A percentile compares a stretch with the other conserved stretches of the same genome.
Evolutionary conservation across 2,329 filamentous ascomycete species (phyloP).

Genomic region (Sclerotinia borealis): DNA sequence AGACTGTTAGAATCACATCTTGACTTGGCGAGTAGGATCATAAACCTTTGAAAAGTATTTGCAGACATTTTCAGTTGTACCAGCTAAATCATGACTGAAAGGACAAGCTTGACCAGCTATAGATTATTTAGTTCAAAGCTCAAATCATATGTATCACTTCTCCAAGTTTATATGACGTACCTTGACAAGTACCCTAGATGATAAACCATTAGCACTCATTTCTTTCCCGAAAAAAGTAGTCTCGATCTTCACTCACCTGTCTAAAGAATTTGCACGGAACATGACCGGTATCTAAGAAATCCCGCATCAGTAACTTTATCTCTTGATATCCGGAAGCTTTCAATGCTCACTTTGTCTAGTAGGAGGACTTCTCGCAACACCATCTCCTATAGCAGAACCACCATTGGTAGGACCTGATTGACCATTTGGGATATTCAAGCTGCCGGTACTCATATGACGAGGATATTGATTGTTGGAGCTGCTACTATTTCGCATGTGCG

Average conservation of each 20-base stretch:
- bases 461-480: conserved; percentile 10
- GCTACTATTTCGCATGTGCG: conserved; percentile 11
- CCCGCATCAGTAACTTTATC: conserved; percentile 3
- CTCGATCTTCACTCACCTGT: conserved; percentile 5
- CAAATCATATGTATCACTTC: background rate
- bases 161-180: background rate
- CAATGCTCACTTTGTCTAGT: conserved; percentile 12
- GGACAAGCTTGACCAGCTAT: conserved; percentile 84
- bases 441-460: conserved; percentile 13
- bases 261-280: conserved; percentile 15
- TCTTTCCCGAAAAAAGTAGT: background rate
- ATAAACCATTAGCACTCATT: background rate
- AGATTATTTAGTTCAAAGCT: conserved; percentile 43
- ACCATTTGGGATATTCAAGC: conserved; percentile 13
- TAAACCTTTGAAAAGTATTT: conserved; percentile 97
- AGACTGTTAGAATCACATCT: conserved; percentile 23
- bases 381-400: conserved; percentile 4
- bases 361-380: conserved; percentile 12
- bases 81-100: conserved; percentile 88
- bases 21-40: conserved; percentile 9
- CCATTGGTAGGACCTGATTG: background rate
- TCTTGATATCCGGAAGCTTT: background rate
- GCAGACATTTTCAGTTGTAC: conserved; percentile 81
- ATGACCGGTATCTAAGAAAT: conserved; percentile 12
- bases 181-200: conserved; percentile 14